Percentiles rank a stretch among this genome's conserved stretches.
Conservation (phyloP, 1,139 yeast genomes). For the Suzukiozyma palmioleophila region DNA sequence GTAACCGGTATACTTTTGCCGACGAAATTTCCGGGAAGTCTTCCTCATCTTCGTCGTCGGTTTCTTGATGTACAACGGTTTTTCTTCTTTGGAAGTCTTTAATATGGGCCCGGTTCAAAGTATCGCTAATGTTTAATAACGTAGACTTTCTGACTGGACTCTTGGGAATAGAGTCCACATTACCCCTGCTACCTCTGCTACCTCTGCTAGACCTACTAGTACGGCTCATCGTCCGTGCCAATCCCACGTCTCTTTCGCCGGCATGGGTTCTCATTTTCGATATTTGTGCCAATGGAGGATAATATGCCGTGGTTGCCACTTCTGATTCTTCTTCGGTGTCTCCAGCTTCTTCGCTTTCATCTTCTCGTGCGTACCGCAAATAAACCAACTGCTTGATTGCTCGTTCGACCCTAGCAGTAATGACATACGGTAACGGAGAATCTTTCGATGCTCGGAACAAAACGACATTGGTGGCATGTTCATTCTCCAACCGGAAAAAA, state of each 20-base stretch:
- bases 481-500: slow-evolving; percentile 90
- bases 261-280: slow-evolving; percentile 8
- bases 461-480: slow-evolving; percentile 85
- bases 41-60: slow-evolving; percentile 39
- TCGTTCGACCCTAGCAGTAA: slow-evolving; percentile 31
- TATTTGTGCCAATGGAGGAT: slow-evolving; percentile 1
- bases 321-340: slow-evolving; percentile 5
- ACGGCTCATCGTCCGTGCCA: slow-evolving; percentile 2
- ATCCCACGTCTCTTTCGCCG: slow-evolving; percentile 11
- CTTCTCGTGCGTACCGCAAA: slow-evolving; percentile 21
- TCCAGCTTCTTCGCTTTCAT: slow-evolving; percentile 3
- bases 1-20: background rate
- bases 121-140: slow-evolving; percentile 47
- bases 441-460: slow-evolving; percentile 85
- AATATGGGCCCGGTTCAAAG: slow-evolving; percentile 75
- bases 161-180: slow-evolving; percentile 14
- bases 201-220: slow-evolving; percentile 9
- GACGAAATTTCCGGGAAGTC: slow-evolving; percentile 12
- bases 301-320: background rate
- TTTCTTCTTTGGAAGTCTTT: slow-evolving; percentile 80
- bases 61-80: slow-evolving; percentile 26
- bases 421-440: slow-evolving; percentile 74
- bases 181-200: slow-evolving; percentile 5
- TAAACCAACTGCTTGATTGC: slow-evolving; percentile 41
- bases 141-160: slow-evolving; percentile 25